Base-by-base conservation (phyloP, 2,329 filamentous ascomycete genomes). In the Samsoniella hepiali region DNA sequence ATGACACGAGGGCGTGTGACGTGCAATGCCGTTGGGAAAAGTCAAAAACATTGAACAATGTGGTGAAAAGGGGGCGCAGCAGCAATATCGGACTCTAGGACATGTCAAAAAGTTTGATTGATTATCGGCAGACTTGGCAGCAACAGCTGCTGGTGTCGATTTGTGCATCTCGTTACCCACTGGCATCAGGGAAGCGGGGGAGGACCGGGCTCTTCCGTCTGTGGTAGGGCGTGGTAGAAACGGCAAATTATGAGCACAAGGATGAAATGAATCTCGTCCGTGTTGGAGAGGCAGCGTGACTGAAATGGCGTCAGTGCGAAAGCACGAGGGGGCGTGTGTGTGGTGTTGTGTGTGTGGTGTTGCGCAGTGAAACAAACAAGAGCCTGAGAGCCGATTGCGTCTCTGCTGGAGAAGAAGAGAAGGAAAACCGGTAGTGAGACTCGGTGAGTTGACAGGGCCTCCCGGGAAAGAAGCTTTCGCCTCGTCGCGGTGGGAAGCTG, bases 401-500 rank as follows among this genome's bases (percentile, higher is more conserved):
- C 27, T 50, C 29, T 50, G 22, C 22, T 22, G 22, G 22, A 32
- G 32, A 50, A 50, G 32, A 45, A 45, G 22, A 49, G n/a, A 49
- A 49, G n/a, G 17, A 10, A 32, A 29, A 15, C 38, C 27, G 47
- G 47, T 10, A 50, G 47, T 50, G 47, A 50, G 47, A 50, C 47
- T 50, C 47, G 47, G 47, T 50, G 47, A 50, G 47, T 50, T 50
- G 47, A 49, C 45, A 50, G 22, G 22, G 22, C 22, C 22, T 22
- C 22, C 22, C 22, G 22, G 22, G 22, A 22, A 22, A 22, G 22
- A 22, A 50, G 47, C 47, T 50, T 54, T 54, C 50, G 50, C 50
- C 50, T 54, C 34, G 50, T 38, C 50, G 50, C 17, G 15, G 50
- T 34, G 50, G 50, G 9, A 54, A 54, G 50, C 50, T 54, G 50